Conservation (phyloP, 1,284 basidiomycete genomes). For the Microstroma glucosiphilum region DNA sequence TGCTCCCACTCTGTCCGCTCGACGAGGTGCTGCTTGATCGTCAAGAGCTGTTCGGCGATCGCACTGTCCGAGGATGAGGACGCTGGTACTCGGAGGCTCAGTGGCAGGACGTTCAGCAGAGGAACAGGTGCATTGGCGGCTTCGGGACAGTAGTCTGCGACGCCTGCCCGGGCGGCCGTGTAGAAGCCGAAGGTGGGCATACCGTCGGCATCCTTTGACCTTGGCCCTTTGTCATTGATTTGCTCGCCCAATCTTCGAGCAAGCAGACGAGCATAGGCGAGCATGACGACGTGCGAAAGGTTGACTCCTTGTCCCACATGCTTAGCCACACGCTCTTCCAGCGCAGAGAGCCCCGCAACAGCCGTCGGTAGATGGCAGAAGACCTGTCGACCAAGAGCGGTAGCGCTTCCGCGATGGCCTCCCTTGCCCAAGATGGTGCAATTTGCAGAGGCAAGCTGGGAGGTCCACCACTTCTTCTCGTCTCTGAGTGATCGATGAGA, state of each 20-base stretch:
- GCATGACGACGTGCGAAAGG: constrained; percentile 10
- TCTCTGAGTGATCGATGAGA: neutral
- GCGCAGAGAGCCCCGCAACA: neutral
- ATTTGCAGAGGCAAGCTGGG: neutral
- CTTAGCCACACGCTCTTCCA: neutral
- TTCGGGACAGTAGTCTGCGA: neutral
- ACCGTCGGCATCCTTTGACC: neutral
- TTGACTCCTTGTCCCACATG: neutral
- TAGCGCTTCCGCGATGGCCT: neutral
- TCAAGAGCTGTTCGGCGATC: neutral
- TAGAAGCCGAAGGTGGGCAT: constrained; percentile 11
- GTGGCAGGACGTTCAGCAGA: constrained; percentile 1
- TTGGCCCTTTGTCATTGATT: neutral
- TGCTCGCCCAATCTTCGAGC: neutral
- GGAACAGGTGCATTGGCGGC: neutral
- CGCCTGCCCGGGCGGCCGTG: constrained; percentile 9
- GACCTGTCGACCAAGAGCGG: neutral
- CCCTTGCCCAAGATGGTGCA: no score
- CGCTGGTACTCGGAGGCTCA: neutral
- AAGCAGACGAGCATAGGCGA: constrained; percentile 8
- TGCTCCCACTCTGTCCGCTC: constrained; percentile 5
- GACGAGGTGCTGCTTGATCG: neutral
- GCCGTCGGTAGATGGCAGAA: neutral
- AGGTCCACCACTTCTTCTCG: constrained; percentile 1
- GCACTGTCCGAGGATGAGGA: neutral